phyloP scores from a whole-genome alignment of 805 yeast species.

The Yamadazyma endophytica region DNA sequence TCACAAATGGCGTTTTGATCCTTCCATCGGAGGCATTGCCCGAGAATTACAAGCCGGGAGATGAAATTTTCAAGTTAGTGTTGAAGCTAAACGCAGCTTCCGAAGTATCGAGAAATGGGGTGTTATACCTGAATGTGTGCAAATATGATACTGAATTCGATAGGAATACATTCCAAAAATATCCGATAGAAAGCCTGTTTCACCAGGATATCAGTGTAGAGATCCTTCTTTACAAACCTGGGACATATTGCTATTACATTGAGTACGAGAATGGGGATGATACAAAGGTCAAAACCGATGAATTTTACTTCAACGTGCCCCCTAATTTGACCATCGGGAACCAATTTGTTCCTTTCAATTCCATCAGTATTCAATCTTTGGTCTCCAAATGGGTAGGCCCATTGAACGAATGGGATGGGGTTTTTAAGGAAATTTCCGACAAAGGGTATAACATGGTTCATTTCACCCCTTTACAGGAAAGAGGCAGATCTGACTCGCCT shows the following conservation, averaged over 20 bases:
- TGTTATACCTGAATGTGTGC: conserved; percentile 73
- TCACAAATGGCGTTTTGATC: conserved; percentile 45
- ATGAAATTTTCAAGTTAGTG: conserved; percentile 47
- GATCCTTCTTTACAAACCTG: conserved; percentile 65
- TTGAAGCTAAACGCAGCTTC: conserved; percentile 74
- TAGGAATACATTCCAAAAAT: conserved; percentile 52
- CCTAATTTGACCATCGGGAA: conserved; percentile 63
- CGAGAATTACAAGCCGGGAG: conserved; percentile 24
- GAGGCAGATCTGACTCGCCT: conserved; percentile 92
- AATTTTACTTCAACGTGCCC: conserved; percentile 73
- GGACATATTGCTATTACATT: conserved; percentile 73
- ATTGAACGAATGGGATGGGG: conserved; percentile 57
- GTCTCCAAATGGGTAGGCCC: conserved; percentile 91
- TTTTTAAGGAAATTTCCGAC: conserved; percentile 55
- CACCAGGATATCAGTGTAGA: conserved; percentile 59
- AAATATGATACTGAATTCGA: conserved; percentile 41
- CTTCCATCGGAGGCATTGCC: conserved; percentile 45
- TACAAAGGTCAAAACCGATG: conserved; percentile 43
- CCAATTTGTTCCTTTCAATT: conserved; percentile 63
- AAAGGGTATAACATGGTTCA: conserved; percentile 96
- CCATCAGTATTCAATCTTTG: conserved; percentile 78
- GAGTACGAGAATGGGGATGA: conserved; percentile 42
- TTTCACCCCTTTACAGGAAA: conserved; percentile 86
- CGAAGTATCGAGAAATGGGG: conserved; percentile 64
- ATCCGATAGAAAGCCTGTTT: conserved; percentile 52